Evolutionary conservation across 1,284 basidiomycete species (phyloP).

Genomic region (Ceratorhiza oryzae-sativae): DNA sequence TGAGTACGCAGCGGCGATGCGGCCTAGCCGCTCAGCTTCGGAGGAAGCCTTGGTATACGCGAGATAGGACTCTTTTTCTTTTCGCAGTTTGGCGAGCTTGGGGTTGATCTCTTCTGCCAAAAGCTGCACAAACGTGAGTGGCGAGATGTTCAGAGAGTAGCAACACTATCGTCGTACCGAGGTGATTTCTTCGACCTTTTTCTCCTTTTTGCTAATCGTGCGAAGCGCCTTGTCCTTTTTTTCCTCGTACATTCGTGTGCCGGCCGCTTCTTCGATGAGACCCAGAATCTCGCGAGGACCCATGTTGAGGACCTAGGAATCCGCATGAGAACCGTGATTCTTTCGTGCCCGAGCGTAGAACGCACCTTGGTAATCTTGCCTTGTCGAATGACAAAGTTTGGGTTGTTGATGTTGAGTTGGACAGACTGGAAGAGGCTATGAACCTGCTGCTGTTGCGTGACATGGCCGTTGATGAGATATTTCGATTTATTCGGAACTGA

Average conservation of each 20-base stretch:
- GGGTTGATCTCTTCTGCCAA: slow-evolving; percentile 93
- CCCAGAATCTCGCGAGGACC: slow-evolving; percentile 96
- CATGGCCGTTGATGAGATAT: slow-evolving; percentile 97
- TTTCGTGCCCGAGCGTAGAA: not conserved
- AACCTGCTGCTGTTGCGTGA: slow-evolving; percentile 85
- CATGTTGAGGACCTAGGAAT: slow-evolving; percentile 91
- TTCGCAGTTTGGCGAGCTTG: slow-evolving; percentile 89
- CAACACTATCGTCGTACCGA: slow-evolving; percentile 52
- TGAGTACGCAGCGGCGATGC: slow-evolving; percentile 87
- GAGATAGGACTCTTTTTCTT: slow-evolving; percentile 89
- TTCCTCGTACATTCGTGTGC: slow-evolving; percentile 99
- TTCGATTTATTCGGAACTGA: slow-evolving; percentile 94
- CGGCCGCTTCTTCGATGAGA: slow-evolving; percentile 99
- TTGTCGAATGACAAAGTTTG: slow-evolving; percentile 99
- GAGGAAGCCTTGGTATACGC: slow-evolving; percentile 90
- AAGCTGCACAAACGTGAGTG: slow-evolving; percentile 51
- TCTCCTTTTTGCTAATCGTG: slow-evolving; percentile 98
- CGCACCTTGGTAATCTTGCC: slow-evolving; percentile 89
- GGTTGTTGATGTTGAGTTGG: slow-evolving; percentile 99
- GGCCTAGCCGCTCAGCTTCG: slow-evolving; percentile 89
- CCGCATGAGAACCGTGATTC: slow-evolving; percentile 36
- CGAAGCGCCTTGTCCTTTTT: slow-evolving; percentile 97
- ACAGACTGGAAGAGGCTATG: slow-evolving; percentile 97
- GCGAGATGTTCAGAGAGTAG: not conserved
- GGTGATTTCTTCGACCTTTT: slow-evolving; percentile 90